phyloP scores from a whole-genome alignment of 495 filamentous ascomycete species.

The Daldinia concentrica region DNA sequence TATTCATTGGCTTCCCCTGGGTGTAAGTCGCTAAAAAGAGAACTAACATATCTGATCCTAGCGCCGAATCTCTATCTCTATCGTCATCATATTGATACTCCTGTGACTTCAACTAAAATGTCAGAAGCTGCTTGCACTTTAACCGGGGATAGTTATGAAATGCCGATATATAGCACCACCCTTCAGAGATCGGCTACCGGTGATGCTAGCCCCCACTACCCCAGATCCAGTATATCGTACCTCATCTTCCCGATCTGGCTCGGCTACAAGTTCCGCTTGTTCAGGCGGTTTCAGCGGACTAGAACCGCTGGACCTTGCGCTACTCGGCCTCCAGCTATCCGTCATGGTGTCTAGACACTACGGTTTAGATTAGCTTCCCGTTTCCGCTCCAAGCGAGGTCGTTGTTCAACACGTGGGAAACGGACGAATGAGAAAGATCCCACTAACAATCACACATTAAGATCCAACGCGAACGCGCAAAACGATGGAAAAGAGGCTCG shows the following conservation, averaged over 20 bases:
- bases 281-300: conserved; percentile 12
- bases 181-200: conserved; percentile 12
- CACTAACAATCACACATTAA: not conserved
- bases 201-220: conserved; percentile 3
- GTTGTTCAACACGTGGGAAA: not conserved
- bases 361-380: conserved; percentile 4
- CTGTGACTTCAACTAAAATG: conserved; percentile 16
- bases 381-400: not conserved
- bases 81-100: conserved; percentile 35
- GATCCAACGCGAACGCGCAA: not conserved
- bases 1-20: not conserved
- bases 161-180: not conserved
- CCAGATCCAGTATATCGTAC: conserved; percentile 18
- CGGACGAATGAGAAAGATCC: not conserved
- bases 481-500: not conserved
- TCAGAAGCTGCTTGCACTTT: conserved; percentile 17
- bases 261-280: conserved; percentile 25
- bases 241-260: conserved; percentile 31
- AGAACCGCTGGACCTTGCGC: conserved; percentile 21
- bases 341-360: conserved; percentile 28
- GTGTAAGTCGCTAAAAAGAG: not conserved
- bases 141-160: not conserved
- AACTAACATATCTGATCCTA: conserved; percentile 46
- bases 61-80: conserved; percentile 40
- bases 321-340: conserved; percentile 21